Percentiles rank a stretch among this genome's conserved stretches.
Conservation (phyloP, 2,329 filamentous ascomycete species). For the Xylariaceae sp. region DNA sequence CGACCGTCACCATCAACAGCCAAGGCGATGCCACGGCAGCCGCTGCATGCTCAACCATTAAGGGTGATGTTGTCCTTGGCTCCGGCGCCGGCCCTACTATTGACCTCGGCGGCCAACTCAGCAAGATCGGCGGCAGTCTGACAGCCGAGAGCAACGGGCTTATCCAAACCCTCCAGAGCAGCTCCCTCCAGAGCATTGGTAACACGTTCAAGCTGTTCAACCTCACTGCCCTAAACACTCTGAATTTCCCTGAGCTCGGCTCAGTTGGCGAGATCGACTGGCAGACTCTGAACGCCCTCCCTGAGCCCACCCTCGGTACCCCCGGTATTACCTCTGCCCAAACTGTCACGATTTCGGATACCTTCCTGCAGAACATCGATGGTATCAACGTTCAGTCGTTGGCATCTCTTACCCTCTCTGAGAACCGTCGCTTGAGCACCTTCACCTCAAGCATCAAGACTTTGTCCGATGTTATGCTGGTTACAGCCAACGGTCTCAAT, state of each 20-base stretch:
- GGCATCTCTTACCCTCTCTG: constrained; percentile 74
- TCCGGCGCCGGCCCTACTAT: constrained; percentile 54
- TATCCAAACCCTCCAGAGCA: constrained; percentile 60
- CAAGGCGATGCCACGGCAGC: constrained; percentile 59
- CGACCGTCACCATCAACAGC: constrained; percentile 56
- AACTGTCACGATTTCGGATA: constrained; percentile 77
- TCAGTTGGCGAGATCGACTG: constrained; percentile 66
- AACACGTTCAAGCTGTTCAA: constrained; percentile 67
- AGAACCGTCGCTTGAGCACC: constrained; percentile 76
- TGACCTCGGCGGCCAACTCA: constrained; percentile 55
- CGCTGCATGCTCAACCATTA: constrained; percentile 61
- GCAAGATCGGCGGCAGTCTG: constrained; percentile 52
- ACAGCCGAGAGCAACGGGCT: constrained; percentile 56
- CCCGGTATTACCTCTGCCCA: constrained; percentile 61
- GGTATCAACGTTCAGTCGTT: constrained; percentile 78
- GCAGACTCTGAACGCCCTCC: constrained; percentile 63
- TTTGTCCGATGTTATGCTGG: constrained; percentile 64
- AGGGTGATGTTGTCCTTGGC: constrained; percentile 64
- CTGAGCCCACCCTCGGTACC: constrained; percentile 45
- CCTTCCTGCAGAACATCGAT: constrained; percentile 70
- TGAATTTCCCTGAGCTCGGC: constrained; percentile 64
- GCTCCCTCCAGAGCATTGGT: constrained; percentile 60
- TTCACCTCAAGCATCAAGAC: constrained; percentile 77
- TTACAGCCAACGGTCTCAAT: constrained; percentile 75
- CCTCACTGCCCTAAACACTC: constrained; percentile 63